Percentiles rank a stretch among this genome's conserved stretches.
Evolutionary conservation across 257 asterid species (phyloP).

Genomic region (Verbascum thapsus): DNA sequence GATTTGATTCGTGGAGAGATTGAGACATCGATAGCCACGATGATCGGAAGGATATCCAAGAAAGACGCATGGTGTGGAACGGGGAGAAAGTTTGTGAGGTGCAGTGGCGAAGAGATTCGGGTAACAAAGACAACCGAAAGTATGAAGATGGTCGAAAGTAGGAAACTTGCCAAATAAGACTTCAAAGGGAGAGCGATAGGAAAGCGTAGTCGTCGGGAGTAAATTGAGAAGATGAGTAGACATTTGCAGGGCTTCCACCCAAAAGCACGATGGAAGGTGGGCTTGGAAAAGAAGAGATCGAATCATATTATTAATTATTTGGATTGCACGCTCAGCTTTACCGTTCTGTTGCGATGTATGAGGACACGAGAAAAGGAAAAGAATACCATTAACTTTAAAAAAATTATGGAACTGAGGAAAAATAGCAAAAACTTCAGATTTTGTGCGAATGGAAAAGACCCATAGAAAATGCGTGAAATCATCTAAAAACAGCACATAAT

Average conservation of each 20-base stretch:
- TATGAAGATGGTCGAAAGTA: too few relatives aligned
- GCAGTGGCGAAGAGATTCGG: too few relatives aligned
- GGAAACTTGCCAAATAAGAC: too few relatives aligned
- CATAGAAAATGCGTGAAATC: neutral
- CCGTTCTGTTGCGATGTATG: constrained; percentile 12
- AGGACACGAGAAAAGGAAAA: neutral
- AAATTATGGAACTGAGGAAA: neutral
- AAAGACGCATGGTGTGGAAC: too few relatives aligned
- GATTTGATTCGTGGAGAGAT: too few relatives aligned
- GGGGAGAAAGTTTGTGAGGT: too few relatives aligned
- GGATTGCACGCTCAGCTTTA: neutral
- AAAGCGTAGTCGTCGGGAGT: too few relatives aligned
- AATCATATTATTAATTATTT: neutral
- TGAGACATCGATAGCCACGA: too few relatives aligned
- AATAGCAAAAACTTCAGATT: neutral
- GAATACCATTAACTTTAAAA: neutral
- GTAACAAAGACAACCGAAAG: too few relatives aligned
- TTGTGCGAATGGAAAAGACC: neutral
- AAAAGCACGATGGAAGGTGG: neutral
- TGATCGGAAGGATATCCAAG: too few relatives aligned
- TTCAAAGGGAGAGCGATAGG: too few relatives aligned
- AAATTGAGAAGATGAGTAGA: neutral
- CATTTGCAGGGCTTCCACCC: neutral
- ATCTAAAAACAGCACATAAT: constrained; percentile 9
- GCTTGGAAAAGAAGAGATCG: neutral